Conservation (phyloP, 805 yeast genomes). For the Lachancea dasiensis region DNA sequence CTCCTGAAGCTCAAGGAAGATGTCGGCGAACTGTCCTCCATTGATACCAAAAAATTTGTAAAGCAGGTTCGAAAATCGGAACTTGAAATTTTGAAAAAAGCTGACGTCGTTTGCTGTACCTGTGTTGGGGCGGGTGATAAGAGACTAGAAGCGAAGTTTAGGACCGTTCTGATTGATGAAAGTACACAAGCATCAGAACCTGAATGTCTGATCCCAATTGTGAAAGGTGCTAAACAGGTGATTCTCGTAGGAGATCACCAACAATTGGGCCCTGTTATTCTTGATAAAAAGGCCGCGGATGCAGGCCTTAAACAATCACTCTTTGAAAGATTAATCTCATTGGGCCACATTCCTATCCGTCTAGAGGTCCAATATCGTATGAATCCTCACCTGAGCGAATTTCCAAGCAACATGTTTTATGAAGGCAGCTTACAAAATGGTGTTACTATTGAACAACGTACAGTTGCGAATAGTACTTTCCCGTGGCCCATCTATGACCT, state of each 20-base stretch:
- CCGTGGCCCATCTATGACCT: constrained; percentile 86
- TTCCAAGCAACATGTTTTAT: constrained; percentile 85
- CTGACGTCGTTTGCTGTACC: constrained; percentile 83
- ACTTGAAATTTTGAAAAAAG: constrained; percentile 41
- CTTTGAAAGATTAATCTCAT: constrained; percentile 75
- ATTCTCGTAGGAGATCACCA: constrained; percentile 93
- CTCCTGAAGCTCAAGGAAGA: constrained; percentile 53
- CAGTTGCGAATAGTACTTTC: constrained; percentile 48
- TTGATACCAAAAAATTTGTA: constrained; percentile 44
- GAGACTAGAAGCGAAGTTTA: constrained; percentile 55
- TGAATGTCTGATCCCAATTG: constrained; percentile 82
- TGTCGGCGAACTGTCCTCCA: constrained; percentile 58
- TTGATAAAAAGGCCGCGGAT: constrained; percentile 72
- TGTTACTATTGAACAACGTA: constrained; percentile 70
- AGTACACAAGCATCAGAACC: constrained; percentile 94
- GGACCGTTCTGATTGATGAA: constrained; percentile 84
- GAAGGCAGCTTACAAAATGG: constrained; percentile 92
- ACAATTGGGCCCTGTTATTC: constrained; percentile 88
- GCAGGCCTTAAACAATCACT: constrained; percentile 85
- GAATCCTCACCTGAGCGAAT: constrained; percentile 85
- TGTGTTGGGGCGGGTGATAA: constrained; percentile 88
- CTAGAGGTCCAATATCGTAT: constrained; percentile 91
- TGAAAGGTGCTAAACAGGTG: constrained; percentile 84
- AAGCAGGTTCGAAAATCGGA: constrained; percentile 45
- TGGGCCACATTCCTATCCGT: constrained; percentile 81